Percentiles rank a stretch among this genome's conserved stretches.
These are phyloP conservation scores for Hygrophorus russula DNA, from an alignment of 768 basidiomycete genomes.

Conservation along the genomic window DNA sequence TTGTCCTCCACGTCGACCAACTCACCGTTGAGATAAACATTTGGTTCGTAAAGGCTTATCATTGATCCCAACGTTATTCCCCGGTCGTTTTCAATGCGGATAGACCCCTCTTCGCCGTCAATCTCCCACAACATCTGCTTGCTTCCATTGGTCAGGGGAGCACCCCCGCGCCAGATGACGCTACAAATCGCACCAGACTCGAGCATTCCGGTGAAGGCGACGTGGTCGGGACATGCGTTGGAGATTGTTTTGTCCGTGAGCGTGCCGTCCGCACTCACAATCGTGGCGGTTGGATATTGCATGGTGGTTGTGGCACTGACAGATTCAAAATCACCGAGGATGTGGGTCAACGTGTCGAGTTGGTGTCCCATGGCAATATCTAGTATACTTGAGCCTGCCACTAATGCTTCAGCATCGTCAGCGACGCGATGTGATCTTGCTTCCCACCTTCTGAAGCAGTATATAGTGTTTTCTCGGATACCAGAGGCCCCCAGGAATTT, in stretches of 20 bases:
- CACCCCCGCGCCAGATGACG: slow-evolving; percentile 15
- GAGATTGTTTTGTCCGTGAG: slow-evolving; percentile 15
- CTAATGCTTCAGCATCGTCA: not conserved
- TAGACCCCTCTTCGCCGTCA: slow-evolving; percentile 21
- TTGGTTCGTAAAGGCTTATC: slow-evolving; percentile 14
- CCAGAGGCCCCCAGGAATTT: no score
- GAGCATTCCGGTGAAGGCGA: slow-evolving; percentile 18
- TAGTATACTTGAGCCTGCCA: slow-evolving; percentile 15
- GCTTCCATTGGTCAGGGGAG: slow-evolving; percentile 11
- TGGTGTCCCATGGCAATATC: slow-evolving; percentile 18
- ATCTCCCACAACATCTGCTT: slow-evolving; percentile 22
- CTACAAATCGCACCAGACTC: slow-evolving; percentile 18
- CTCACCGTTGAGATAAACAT: slow-evolving; percentile 21
- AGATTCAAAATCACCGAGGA: slow-evolving; percentile 21
- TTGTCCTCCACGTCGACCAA: slow-evolving; percentile 11
- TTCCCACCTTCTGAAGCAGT: not conserved
- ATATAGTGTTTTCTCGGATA: not conserved
- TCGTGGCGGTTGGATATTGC: slow-evolving; percentile 15
- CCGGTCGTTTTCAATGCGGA: slow-evolving; percentile 13
- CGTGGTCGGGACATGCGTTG: slow-evolving; percentile 15
- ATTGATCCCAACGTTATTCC: slow-evolving; percentile 3
- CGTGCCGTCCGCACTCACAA: slow-evolving; percentile 16
- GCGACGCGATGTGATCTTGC: not conserved
- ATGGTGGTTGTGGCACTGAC: slow-evolving; percentile 17
- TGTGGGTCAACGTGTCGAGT: slow-evolving; percentile 17